Evolutionary conservation across 495 filamentous ascomycete genomes (phyloP).

Genomic region (Neurospora tetrasperma): DNA sequence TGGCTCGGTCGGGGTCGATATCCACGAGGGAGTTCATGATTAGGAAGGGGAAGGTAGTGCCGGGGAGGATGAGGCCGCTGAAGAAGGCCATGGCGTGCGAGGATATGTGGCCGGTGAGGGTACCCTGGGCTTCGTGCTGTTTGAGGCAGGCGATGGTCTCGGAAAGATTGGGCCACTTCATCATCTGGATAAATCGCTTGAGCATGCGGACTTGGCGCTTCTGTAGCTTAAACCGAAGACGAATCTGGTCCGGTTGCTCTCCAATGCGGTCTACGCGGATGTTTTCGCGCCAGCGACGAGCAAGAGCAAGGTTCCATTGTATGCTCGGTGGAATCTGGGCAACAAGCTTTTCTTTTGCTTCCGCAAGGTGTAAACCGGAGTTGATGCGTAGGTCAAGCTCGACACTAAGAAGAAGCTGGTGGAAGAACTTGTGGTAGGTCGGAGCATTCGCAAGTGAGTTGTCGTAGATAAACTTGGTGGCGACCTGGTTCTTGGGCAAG

Average conservation of each 20-base stretch:
- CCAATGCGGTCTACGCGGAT: conserved; percentile 47
- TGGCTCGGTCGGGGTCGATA: conserved; percentile 51
- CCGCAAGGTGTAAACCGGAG: conserved; percentile 39
- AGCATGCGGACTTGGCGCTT: conserved; percentile 52
- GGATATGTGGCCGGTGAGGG: conserved; percentile 45
- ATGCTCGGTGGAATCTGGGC: conserved; percentile 53
- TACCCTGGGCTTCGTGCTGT: conserved; percentile 41
- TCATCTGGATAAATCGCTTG: conserved; percentile 51
- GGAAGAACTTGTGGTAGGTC: conserved; percentile 53
- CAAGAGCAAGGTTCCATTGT: conserved; percentile 57
- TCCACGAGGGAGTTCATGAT: conserved; percentile 66
- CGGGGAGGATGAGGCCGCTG: conserved; percentile 57
- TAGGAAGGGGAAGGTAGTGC: conserved; percentile 57
- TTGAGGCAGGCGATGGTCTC: conserved; percentile 49
- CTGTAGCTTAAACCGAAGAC: conserved; percentile 47
- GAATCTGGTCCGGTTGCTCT: conserved; percentile 32
- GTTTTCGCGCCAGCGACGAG: conserved; percentile 57
- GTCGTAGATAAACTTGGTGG: conserved; percentile 52
- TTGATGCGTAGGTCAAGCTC: conserved; percentile 57
- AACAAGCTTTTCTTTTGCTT: conserved; percentile 46
- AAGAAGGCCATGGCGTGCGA: conserved; percentile 65
- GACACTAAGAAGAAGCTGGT: conserved; percentile 58
- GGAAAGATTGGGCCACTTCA: conserved; percentile 64
- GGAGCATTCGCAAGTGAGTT: conserved; percentile 23
- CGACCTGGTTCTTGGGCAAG: conserved; percentile 49